phyloP scores from a whole-genome alignment of 768 basidiomycete species.

The Rhodotorula babjevae region DNA sequence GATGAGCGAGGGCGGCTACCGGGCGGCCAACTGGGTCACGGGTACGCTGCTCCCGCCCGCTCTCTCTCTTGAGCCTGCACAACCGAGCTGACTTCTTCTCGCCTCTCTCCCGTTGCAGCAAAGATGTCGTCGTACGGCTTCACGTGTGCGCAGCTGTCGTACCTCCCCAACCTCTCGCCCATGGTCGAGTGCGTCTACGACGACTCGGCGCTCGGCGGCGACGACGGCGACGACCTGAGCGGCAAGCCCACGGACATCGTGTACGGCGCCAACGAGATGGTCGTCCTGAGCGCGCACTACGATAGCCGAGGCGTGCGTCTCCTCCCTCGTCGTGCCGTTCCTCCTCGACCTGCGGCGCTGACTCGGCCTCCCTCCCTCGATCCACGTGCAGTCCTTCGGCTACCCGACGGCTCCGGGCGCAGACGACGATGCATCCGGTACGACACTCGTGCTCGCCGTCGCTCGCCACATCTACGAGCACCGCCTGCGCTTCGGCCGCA shows the following conservation, averaged over 20 bases:
- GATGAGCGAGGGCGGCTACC: slow-evolving; percentile 27
- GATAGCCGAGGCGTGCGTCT: slow-evolving; percentile 42
- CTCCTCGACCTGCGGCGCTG: not conserved
- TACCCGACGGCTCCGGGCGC: slow-evolving; percentile 31
- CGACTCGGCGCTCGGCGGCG: slow-evolving; percentile 8
- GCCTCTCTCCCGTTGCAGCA: not conserved
- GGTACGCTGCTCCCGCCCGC: not conserved
- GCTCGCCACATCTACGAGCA: slow-evolving; percentile 30
- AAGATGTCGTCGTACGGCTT: slow-evolving; percentile 23
- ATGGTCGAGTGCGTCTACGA: slow-evolving; percentile 34
- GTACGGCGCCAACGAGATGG: slow-evolving; percentile 30
- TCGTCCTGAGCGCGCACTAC: slow-evolving; percentile 41
- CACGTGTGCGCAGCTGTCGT: slow-evolving; percentile 14
- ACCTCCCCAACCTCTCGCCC: slow-evolving; percentile 19
- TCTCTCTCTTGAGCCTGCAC: not conserved
- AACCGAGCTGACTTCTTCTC: not conserved
- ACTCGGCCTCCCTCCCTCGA: not conserved
- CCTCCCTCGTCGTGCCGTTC: not conserved
- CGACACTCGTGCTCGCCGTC: slow-evolving; percentile 37
- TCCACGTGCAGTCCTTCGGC: slow-evolving; percentile 24
- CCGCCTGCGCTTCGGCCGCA: slow-evolving; percentile 29
- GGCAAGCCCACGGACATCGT: not conserved
- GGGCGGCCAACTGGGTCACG: slow-evolving; percentile 20
- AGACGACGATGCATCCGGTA: slow-evolving; percentile 35
- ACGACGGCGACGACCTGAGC: not conserved